Conservation (phyloP, 1,284 basidiomycete species). For the Gastroboletus turbinatus region DNA sequence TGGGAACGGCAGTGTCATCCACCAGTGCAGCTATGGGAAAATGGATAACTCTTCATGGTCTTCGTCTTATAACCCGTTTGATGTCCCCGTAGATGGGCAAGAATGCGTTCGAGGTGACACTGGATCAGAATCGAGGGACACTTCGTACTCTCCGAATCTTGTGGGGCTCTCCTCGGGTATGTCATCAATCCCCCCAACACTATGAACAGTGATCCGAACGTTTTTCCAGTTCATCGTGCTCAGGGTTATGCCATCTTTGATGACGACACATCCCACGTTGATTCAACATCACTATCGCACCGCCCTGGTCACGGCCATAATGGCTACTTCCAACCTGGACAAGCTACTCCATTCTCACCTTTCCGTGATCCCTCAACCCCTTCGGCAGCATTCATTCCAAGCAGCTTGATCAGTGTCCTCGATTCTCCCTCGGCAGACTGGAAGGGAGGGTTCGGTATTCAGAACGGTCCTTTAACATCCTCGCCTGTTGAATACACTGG, state of each 20-base stretch:
- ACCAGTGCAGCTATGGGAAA: conserved; percentile 12
- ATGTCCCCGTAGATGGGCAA: conserved; percentile 18
- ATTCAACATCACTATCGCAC: conserved; percentile 18
- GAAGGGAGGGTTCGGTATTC: conserved; percentile 22
- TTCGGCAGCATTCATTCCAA: conserved; percentile 55
- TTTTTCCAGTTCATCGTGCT: conserved; percentile 31
- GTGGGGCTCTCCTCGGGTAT: conserved; percentile 40
- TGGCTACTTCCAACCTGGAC: conserved; percentile 26
- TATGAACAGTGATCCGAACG: conserved; percentile 13
- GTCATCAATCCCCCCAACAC: conserved; percentile 35
- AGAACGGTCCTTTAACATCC: conserved; percentile 31
- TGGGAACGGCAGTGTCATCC: conserved; percentile 5
- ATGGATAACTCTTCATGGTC: conserved; percentile 23
- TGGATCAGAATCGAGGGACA: conserved; percentile 10
- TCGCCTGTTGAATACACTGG: conserved; percentile 38
- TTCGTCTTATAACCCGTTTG: conserved; percentile 36
- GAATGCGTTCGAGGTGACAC: conserved; percentile 10
- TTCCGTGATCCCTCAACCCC: conserved; percentile 47
- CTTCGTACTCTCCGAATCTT: conserved; percentile 34
- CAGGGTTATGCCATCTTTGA: conserved; percentile 45
- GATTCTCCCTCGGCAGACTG: conserved; percentile 41
- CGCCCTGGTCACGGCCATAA: conserved; percentile 13
- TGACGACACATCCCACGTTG: conserved; percentile 37
- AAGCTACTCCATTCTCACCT: conserved; percentile 46
- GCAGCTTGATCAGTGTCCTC: conserved; percentile 56